Evolutionary conservation across 768 basidiomycete species (phyloP).

Genomic region (Suillus ampliporus): DNA sequence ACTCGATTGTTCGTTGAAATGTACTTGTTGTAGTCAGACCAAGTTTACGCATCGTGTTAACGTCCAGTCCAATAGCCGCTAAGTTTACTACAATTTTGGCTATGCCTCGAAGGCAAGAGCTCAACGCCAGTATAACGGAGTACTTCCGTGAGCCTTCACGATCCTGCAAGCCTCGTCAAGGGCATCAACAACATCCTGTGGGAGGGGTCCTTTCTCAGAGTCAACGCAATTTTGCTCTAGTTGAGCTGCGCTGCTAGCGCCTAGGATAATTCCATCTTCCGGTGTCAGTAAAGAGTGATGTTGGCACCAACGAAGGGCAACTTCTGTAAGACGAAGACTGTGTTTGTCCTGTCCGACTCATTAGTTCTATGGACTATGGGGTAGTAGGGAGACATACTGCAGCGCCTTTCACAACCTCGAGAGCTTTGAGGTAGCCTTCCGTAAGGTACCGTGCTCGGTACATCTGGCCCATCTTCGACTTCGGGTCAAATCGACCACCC

Average conservation of each 20-base stretch:
- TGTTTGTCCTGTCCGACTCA: conserved; percentile 44
- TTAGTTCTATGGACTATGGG: neutral
- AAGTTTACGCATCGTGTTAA: neutral
- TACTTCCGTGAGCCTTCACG: conserved; percentile 41
- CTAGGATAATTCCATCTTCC: conserved; percentile 53
- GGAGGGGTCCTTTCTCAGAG: conserved; percentile 58
- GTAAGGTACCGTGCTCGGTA: conserved; percentile 53
- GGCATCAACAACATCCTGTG: conserved; percentile 54
- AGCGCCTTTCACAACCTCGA: conserved; percentile 45
- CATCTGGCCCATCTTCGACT: conserved; percentile 44
- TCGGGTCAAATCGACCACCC: conserved; percentile 49
- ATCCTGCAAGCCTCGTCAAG: conserved; percentile 55
- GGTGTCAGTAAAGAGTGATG: conserved; percentile 55
- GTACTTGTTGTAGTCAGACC: neutral
- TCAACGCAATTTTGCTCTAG: conserved; percentile 50
- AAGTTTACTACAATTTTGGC: neutral
- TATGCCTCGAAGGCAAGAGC: neutral
- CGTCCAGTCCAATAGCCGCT: neutral
- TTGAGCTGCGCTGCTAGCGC: conserved; percentile 52
- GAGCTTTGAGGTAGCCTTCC: conserved; percentile 48
- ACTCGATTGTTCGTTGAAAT: neutral
- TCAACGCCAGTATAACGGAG: conserved; percentile 45
- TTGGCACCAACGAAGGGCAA: conserved; percentile 66
- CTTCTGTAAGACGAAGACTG: conserved; percentile 53
- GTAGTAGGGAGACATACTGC: conserved; percentile 39